Evolutionary conservation across 768 basidiomycete species (phyloP).

Genomic region (Suillus paluster): DNA sequence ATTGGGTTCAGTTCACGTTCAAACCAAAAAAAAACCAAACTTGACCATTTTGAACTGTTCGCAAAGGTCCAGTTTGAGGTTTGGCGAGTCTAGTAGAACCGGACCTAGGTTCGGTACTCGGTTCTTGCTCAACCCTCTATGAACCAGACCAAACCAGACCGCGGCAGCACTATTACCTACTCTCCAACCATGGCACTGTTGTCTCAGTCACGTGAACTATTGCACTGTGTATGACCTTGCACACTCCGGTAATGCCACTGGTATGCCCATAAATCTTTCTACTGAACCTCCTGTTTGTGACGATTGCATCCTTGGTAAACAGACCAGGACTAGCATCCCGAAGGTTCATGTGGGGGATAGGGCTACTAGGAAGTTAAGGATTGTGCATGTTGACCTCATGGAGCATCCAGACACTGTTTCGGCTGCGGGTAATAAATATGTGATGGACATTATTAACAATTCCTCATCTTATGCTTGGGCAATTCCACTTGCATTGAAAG

Average conservation of each 20-base stretch:
- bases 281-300: not conserved
- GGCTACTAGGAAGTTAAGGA: not conserved
- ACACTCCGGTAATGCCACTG: slow-evolving; percentile 21
- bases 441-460: no score
- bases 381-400: slow-evolving; percentile 11
- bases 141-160: no score
- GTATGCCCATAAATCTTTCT: slow-evolving; percentile 13
- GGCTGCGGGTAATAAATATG: slow-evolving; percentile 10
- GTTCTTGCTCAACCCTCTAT: no score
- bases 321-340: slow-evolving; percentile 1
- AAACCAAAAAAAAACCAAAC: no score
- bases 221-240: slow-evolving; percentile 30
- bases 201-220: slow-evolving; percentile 33
- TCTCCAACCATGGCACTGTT: slow-evolving; percentile 33
- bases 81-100: no score
- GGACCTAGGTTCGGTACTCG: no score
- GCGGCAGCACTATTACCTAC: no score
- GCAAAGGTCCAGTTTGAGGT: no score
- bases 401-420: slow-evolving; percentile 26
- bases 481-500: slow-evolving; percentile 32
- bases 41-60: no score
- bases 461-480: no score
- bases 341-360: slow-evolving; percentile 7
- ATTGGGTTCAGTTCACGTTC: no score
- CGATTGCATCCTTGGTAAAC: slow-evolving; percentile 11